Base-by-base conservation (phyloP, 805 yeast genomes). In the Kodamaea kakaduensis region DNA sequence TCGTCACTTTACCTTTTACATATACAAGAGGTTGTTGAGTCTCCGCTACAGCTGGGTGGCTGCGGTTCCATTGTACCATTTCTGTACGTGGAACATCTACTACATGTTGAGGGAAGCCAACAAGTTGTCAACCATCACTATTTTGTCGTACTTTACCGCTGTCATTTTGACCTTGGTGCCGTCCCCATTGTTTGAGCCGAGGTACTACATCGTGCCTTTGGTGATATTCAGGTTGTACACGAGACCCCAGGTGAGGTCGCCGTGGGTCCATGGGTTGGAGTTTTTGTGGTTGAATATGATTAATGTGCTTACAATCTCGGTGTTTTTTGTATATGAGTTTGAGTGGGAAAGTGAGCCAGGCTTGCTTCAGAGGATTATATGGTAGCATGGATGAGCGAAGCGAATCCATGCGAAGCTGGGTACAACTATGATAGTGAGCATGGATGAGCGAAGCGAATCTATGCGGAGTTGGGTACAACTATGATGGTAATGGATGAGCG, bases 171-270 rank as follows among this genome's bases (percentile, higher is more conserved):
- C 93, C 0, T 66, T 93, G 14, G 74, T 84, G 0, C 96, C 97
- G 14, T 81, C 96, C 0, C 98, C 97, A 4, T 66, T 93, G 44
- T 80, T 93, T 51, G 98, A 93, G 58, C 96, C 97, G 32, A 74
- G 98, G 39, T 93, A 93, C 56, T 93, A 82, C 56, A 84, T 90
- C 32, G 48, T 87, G 4, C 97, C 97, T 3, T 78, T 75, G 52
- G 54, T 84, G 9, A 57, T 88, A 25, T 87, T 89, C 77, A 73
- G 97, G 47, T 35, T 85, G 2, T 70, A 77, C 38, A 56, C 71
- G 10, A 58, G 59, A 9, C 75, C 78, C 12, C 9, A 12, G 17
- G n/a, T 9, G 22, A 32, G 14, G n/a, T n/a, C 4, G 18, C 32
- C 13, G 9, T 31, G 25, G 26, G 23, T 20, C 13, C 50, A 56